Conservation (phyloP, 768 basidiomycete species). For the Serendipita sp. region DNA sequence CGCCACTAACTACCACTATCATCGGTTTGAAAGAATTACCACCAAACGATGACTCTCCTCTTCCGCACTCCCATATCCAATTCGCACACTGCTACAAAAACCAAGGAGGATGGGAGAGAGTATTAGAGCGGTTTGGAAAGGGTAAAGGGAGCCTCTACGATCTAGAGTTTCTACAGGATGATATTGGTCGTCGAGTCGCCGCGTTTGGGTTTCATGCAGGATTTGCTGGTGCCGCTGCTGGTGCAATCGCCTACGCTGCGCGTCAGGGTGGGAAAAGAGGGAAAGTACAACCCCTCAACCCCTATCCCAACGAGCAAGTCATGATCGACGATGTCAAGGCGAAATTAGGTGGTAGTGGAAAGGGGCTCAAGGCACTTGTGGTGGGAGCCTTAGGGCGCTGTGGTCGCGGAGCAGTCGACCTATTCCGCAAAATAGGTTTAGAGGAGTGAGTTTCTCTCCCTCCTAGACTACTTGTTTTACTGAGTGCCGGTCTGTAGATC, state of each 20-base stretch:
- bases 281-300: conserved; percentile 50
- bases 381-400: conserved; percentile 94
- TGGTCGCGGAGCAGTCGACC: conserved; percentile 84
- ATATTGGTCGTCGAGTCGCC: conserved; percentile 73
- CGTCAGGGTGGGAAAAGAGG: conserved; percentile 48
- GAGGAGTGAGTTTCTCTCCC: conserved; percentile 51
- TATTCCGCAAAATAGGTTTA: conserved; percentile 92
- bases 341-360: conserved; percentile 48
- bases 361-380: conserved; percentile 71
- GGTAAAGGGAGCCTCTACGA: conserved; percentile 82
- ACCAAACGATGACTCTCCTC: conserved; percentile 49
- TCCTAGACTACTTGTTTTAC: not conserved
- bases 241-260: conserved; percentile 55
- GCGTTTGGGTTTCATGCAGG: conserved; percentile 98
- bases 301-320: conserved; percentile 68
- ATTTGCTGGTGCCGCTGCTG: conserved; percentile 84
- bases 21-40: conserved; percentile 96
- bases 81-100: conserved; percentile 97
- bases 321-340: conserved; percentile 66
- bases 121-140: conserved; percentile 69
- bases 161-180: conserved; percentile 86
- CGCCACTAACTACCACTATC: conserved; percentile 60
- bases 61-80: conserved; percentile 91
- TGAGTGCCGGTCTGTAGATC: conserved; percentile 32
- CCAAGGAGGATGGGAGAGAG: conserved; percentile 80